Base-by-base conservation (phyloP, 2,329 filamentous ascomycete genomes). In the Penicillium sp. region DNA sequence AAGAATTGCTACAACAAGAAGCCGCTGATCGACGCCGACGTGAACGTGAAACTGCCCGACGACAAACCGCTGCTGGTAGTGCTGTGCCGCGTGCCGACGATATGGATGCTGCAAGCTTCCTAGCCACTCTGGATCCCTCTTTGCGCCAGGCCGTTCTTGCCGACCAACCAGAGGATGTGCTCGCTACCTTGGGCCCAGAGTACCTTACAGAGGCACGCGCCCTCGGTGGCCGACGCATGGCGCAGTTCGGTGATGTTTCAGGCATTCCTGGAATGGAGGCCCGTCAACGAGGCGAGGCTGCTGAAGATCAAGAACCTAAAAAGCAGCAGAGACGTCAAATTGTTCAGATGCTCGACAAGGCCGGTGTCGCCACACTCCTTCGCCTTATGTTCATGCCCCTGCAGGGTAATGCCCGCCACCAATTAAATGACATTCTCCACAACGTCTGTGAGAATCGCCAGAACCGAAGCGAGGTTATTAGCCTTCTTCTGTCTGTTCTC, bases 371-470 rank as follows among this genome's bases (percentile, higher is more conserved):
- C 21, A 97, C 94, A n/a, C 78, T 99, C 27, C 81, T 99, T 36
- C 90, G 95, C n/a, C 82, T 99, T 8, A 97, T 99, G 93, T 99
- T 99, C 70, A 91, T 97, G 63, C 89, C 90, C 41, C 90, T 97
- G 60, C 90, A 93, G 58, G 90, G 90, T 18, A 94, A 90, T 55
- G 88, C 94, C 42, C 90, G 91, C 60, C 85, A 82, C 55, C 89
- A 91, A 53, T 80, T 99, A 46, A 93, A 94, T 68, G 87, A 88
- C 49, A 90, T 99, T 46, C 86, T 99, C 45, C 85, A 90, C 56
- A 91, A 96, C 60, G 87, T 97, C 21, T 97, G 91, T 67, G 89
- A 96, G 73, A 99, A 99, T 69, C 87, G 91, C n/a, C 91, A 97
- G 67, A 99, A 94, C 67, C 86, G 94, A 29, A 86, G 92, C 3